Evolutionary conservation across 2,329 filamentous ascomycete genomes (phyloP), one percentile per base, ranked within the genome.

Genomic region (Sporothrix brunneoviolacea): DNA sequence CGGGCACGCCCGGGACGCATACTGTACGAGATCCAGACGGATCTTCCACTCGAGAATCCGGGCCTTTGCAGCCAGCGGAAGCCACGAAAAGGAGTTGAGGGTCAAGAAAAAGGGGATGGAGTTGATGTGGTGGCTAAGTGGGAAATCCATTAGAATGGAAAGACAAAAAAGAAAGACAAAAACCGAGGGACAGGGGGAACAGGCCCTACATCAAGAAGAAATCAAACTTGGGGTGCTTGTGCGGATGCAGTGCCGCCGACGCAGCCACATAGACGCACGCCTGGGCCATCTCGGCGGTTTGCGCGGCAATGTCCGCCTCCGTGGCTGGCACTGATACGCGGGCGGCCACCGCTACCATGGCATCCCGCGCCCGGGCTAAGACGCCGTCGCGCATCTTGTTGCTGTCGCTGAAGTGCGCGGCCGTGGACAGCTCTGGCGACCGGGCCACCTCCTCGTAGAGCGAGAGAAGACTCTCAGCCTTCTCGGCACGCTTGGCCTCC

Each of bases 11-110:
- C 85, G 75, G 2, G 84, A 86, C 0, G 83, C 78, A 63, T 94
- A 95, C 67, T 89, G 73, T 6, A 83, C 61, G 6, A 95, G 69
- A 62, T 93, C 87, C 58, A 83, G 68, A 37, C 89, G 80, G 44
- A 83, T 86, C 66, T 94, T 95, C 79, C 83, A 91, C 65, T 93
- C 86, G 8, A 95, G 71, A 0, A 95, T 68, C 6, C 87, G 80
- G 12, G 74, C 70, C 62, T 91, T 91, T 42, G 72, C 70, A 8
- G 72, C 70, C 0, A 68, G 61, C 0, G 80, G 72, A 38, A 90
- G 72, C 77, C 79, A 93, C 33, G 72, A 57, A 56, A 75, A 75
- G 10, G 69, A 68, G 60, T 83, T 76, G 62, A 95, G 75, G 8
- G 73, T 71, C 57, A 88, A 75, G 70, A 91, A 93, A 57, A 95